These are phyloP conservation scores for Trichoderma sp. DNA, from an alignment of 2,329 filamentous ascomycete species.

Conservation along the genomic window DNA sequence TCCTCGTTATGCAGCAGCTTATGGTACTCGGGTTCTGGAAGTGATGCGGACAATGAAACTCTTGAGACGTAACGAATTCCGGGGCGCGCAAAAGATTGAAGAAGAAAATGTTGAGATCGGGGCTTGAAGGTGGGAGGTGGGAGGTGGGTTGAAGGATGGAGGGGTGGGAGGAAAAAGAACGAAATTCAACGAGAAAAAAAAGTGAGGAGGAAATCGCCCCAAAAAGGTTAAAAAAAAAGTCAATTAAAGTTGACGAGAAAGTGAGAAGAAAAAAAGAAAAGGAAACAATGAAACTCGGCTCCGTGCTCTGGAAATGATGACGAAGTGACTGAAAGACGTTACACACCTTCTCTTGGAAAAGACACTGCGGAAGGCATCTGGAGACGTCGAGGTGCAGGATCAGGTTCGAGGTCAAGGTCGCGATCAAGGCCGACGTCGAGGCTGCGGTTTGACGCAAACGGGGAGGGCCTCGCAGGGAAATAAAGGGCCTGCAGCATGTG, in stretches of 20 bases:
- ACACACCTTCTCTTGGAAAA: slow-evolving; percentile 34
- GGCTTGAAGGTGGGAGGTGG: background rate
- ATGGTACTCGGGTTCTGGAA: too few species aligned
- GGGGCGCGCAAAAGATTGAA: background rate
- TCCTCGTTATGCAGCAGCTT: background rate
- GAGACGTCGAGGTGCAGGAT: slow-evolving; percentile 28
- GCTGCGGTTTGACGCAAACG: slow-evolving; percentile 27
- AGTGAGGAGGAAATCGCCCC: background rate
- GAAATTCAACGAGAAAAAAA: background rate
- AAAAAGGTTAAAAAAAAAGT: background rate
- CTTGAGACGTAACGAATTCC: background rate
- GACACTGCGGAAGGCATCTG: slow-evolving; percentile 34
- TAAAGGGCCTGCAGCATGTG: slow-evolving; percentile 28
- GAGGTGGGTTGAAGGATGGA: background rate
- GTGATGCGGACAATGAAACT: background rate
- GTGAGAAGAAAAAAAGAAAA: background rate
- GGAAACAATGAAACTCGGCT: background rate
- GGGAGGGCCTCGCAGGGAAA: slow-evolving; percentile 26
- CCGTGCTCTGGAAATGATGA: background rate
- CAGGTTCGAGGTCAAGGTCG: slow-evolving; percentile 1
- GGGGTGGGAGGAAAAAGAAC: background rate
- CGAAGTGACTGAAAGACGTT: slow-evolving; percentile 5
- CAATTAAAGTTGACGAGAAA: background rate
- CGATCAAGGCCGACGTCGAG: background rate
- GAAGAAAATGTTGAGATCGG: background rate